Evolutionary conservation across 163 green algal species (phyloP).

Genomic region (Scenedesmus sp.): DNA sequence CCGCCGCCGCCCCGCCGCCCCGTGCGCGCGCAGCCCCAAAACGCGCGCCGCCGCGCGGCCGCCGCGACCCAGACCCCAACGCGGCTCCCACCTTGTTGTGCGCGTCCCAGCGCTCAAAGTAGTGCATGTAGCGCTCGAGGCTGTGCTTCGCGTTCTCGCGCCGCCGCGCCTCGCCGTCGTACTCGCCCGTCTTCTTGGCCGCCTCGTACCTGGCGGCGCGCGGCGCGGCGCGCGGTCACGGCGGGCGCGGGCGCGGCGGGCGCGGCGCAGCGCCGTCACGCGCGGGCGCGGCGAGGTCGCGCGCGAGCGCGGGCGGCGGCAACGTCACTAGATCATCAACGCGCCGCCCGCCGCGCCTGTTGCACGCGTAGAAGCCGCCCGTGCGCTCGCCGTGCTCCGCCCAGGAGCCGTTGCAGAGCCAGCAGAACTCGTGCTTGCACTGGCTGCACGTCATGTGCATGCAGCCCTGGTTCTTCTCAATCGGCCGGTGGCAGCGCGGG

Average conservation of each 20-base stretch:
- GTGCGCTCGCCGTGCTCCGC: constrained; percentile 94
- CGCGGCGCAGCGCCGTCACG: too few relatives aligned
- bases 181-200: constrained; percentile 79
- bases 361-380: constrained; percentile 97
- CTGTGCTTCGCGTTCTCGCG: constrained; percentile 88
- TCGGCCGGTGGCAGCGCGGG: constrained; percentile 94
- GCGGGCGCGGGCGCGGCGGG: too few relatives aligned
- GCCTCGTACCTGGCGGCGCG: constrained; percentile 73
- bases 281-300: too few relatives aligned
- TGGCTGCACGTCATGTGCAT: constrained; percentile 99
- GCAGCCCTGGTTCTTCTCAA: constrained; percentile 99
- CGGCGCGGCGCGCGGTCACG: too few relatives aligned
- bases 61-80: too few relatives aligned
- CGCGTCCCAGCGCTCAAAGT: constrained; percentile 97
- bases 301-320: too few relatives aligned
- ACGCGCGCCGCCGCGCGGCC: too few relatives aligned
- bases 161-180: constrained; percentile 83
- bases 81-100: constrained; percentile 70
- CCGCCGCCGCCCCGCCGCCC: background rate
- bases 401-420: constrained; percentile 94
- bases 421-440: constrained; percentile 97
- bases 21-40: background rate
- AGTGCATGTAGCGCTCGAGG: constrained; percentile 98
- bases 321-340: background rate
- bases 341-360: constrained; percentile 68